A percentile compares a stretch with the other conserved stretches of the same genome.
Conservation (phyloP, 345 rosid genomes). For the Noccaea caerulescens region DNA sequence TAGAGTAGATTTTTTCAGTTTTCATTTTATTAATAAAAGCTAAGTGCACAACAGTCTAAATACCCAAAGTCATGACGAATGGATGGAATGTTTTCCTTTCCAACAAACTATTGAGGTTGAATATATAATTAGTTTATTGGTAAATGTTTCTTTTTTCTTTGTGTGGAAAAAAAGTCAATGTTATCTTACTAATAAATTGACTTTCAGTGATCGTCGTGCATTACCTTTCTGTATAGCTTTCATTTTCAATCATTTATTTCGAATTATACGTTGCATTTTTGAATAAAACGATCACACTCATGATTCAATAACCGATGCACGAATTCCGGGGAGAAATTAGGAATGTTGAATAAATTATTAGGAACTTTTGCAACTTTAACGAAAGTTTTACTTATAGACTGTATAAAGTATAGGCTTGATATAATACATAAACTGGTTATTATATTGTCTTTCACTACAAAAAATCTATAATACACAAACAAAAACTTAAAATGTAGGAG, state of each 20-base stretch:
- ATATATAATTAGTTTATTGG: neutral
- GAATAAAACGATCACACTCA: constrained; percentile 29
- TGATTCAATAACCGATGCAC: constrained; percentile 30
- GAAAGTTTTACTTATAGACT: neutral
- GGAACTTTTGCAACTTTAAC: constrained; percentile 12
- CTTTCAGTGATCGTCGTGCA: constrained; percentile 40
- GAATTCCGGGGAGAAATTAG: constrained; percentile 27
- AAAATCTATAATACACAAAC: neutral
- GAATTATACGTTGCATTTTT: constrained; percentile 31
- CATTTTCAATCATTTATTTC: constrained; percentile 44
- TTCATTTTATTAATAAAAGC: neutral
- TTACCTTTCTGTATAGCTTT: constrained; percentile 29
- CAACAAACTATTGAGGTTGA: neutral
- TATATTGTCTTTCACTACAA: neutral
- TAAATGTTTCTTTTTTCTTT: constrained; percentile 1
- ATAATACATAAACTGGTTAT: neutral
- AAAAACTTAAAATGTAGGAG: neutral
- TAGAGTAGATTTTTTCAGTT: neutral
- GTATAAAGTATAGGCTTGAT: too few species aligned
- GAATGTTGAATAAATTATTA: neutral
- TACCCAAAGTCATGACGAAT: constrained; percentile 17
- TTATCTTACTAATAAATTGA: constrained; percentile 15
- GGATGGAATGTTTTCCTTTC: constrained; percentile 19
- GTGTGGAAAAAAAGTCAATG: constrained; percentile 7
- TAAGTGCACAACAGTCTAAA: constrained; percentile 15